Base-by-base conservation (phyloP, 202 grass and related monocot species). In the Tripidium arundinaceum region DNA sequence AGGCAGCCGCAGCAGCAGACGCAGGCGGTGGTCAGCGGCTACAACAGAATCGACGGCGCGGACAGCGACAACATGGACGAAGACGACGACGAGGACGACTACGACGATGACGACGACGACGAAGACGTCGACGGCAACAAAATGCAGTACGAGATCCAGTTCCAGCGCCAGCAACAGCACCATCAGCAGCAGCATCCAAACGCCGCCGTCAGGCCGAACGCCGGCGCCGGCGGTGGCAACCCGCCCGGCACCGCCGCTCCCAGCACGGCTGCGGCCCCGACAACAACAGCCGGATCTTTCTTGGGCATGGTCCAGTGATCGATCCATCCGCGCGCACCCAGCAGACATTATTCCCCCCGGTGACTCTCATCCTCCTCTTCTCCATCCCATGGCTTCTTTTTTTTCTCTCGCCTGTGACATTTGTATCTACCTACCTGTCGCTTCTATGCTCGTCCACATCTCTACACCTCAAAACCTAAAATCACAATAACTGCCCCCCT, bases 221-320 rank as follows among this genome's bases (percentile, higher is more conserved):
- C 54, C 10, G 21, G 54, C 54, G 54, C 21, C n/a, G 21, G 72
- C 39, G 72, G 66, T 3, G 65, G 84, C 26, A 87, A 90, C 40
- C 81, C 72, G 7, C 58, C 83, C 0, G 33, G 80, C 64, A 73
- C 80, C 43, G 27, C 86, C 12, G 43, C 92, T 16, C 49, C 90
- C 49, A 65, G 87, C 85, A 62, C 92, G 40, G 22, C 92, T 2
- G 77, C 92, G 31, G 21, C 90, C 2, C 62, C 91, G 5, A 83
- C 92, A 14, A 86, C 89, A 34, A 92, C 90, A 9, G 61, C 87
- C 28, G 90, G 88, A 73, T 90, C 93, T 58, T 96, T 92, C 93
- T 77, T 96, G 85, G 93, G 67, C 83, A 92, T 96, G 93, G 93
- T 96, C 76, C 67, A 96, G 84, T 92, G 88, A 85, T 80, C 26